Evolutionary conservation across 2,329 filamentous ascomycete genomes (phyloP), one percentile per base, ranked within the genome.

Genomic region (Ceratocystis albifundus): DNA sequence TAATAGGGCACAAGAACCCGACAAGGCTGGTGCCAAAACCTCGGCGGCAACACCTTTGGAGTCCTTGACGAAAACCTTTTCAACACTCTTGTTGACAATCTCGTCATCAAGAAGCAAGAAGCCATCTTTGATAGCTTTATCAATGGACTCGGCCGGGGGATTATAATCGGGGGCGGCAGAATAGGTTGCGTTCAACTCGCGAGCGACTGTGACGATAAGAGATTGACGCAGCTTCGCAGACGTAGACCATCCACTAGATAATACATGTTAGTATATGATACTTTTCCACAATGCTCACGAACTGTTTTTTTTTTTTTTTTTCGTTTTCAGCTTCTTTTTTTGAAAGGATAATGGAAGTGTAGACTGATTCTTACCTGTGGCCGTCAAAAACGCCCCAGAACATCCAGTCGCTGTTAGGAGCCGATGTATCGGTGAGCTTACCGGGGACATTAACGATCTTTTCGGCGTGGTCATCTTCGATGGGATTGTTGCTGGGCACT

Each of bases 371-470:
- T 76, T 79, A 93, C 90, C 89, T 90, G 76, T 99, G 94, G 0
- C 94, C 94, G 74, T 99, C 94, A 75, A 97, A 99, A 20, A 99
- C 92, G 67, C 92, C 94, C 94, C 95, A 99, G 75, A 99, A 99
- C 91, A 97, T 97, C 94, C 94, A 99, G 76, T 99, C 95, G 69
- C 84, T 89, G 68, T 80, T 85, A 20, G 82, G 80, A 46, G 81
- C 74, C 44, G 74, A 71, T 25, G 73, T 71, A 28, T 72, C 73
- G 44, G 69, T 72, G 76, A 73, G 82, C 77, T 71, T 82, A 65
- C 82, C 81, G 3, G 90, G 88, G 7, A 96, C 85, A 75, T 97
- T 90, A 61, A 99, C 90, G 72, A 97, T 96, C 82, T 96, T 96
- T 78, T 99, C 94, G 64, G 92, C 89, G 74, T 99, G 94, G 73